Evolutionary conservation across 2,329 filamentous ascomycete genomes (phyloP), one percentile per base, ranked within the genome.

Genomic region (Teratosphaeria gauchensis): DNA sequence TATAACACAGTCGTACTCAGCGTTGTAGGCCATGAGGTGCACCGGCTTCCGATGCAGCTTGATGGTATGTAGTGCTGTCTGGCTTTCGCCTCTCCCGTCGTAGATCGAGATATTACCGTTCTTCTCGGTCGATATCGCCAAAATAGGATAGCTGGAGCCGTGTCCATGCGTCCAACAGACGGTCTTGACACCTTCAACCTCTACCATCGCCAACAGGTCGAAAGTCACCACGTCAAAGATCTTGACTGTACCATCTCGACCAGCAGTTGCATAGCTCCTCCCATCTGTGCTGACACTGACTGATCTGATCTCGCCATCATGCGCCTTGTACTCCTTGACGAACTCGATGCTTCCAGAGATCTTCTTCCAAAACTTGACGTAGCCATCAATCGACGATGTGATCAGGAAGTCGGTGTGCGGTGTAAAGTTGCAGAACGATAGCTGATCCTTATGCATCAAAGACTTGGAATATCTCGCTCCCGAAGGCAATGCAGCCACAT

Each of bases 301-400:
- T 31, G 87, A 88, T 61, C 80, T 85, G 69, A 97, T 90, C 70
- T 95, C 90, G 56, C 90, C 89, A 59, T 83, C 81, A 75, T 99
- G 95, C 7, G 94, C 92, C 70, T 86, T 87, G 77, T 96, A 99
- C 76, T 99, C 92, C 76, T 99, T 99, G 56, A 97, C 92, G 70
- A 99, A 99, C 76, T 99, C 95, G 59, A 99, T 89, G 0, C 90
- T 90, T 35, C 89, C 86, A 11, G 64, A 58, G 63, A 89, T 83
- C 77, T 99, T 99, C 78, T 99, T 99, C 94, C 94, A 99, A 73
- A 99, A 99, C 74, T 99, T 99, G 66, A 97, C 92, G 0, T 92
- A 88, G n/a, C 95, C 95, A 71, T 99, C 94, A 51, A 89, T 77
- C 0, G 94, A 97, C 61, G 89, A 90, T 1, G 94, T 99, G 62